Percentiles rank a stretch among this genome's conserved stretches.
These are phyloP conservation scores for Sergeia podlipaevii DNA, from an alignment of 208 protist genomes.

Conservation along the genomic window DNA sequence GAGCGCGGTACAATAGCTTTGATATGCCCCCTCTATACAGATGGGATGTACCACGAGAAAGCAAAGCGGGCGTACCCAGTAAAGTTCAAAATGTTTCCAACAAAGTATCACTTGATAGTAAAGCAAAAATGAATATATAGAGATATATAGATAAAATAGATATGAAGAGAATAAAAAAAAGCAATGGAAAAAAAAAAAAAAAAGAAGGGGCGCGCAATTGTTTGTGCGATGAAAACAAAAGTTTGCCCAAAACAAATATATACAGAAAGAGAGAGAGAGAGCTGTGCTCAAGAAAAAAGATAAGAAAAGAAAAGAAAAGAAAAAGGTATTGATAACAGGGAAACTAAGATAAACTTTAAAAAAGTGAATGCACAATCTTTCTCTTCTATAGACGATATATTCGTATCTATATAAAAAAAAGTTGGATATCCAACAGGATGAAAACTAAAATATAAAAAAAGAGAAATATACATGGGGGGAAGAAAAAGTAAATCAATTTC, in stretches of 20 bases:
- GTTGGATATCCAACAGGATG: too few relatives aligned
- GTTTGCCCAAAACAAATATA: constrained; percentile 1
- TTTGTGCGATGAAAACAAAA: neutral
- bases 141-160: too few relatives aligned
- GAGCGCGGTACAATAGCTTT: too few relatives aligned
- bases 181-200: constrained; percentile 2
- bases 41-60: too few relatives aligned
- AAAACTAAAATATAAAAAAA: constrained; percentile 4
- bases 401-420: too few relatives aligned
- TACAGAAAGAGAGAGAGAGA: constrained; percentile 1
- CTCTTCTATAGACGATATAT: too few relatives aligned
- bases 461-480: constrained; percentile 1
- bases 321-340: constrained; percentile 1
- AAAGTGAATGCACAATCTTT: neutral
- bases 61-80: too few relatives aligned
- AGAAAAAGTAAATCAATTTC: neutral
- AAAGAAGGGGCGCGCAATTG: neutral
- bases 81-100: too few relatives aligned
- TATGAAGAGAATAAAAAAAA: constrained; percentile 2
- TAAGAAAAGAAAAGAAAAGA: constrained; percentile 11
- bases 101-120: too few relatives aligned
- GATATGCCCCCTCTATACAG: too few relatives aligned
- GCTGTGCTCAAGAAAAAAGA: neutral
- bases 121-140: too few relatives aligned
- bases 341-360: neutral